Evolutionary conservation across 768 basidiomycete genomes (phyloP), one percentile per base, ranked within the genome.

Genomic region (Amanita phalloides): DNA sequence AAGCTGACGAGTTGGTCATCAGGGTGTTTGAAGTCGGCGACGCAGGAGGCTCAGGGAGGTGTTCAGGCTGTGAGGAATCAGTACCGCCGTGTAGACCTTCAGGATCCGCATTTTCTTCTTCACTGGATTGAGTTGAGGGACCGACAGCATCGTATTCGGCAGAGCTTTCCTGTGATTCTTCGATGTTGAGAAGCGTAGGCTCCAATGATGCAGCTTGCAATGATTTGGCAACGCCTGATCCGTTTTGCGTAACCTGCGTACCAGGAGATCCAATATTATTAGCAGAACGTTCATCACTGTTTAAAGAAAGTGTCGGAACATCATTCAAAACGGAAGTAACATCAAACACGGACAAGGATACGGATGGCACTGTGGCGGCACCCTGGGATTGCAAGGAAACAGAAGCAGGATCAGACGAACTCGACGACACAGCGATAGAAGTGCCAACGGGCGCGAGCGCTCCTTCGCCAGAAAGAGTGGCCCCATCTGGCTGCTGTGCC

Each of bases 11-110:
- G 14, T 64, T 66, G 4, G 71, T 71, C 20, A 65, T 57, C 28
- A 77, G 60, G 0, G 75, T 77, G 54, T 77, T 77, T 9, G 78
- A 77, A 17, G 72, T 61, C 7, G 76, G 78, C 4, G 81, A 83
- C 17, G 73, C 71, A 28, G 80, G 79, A 26, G 79, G 79, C 58
- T 84, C 82, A 6, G 77, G 74, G 5, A 78, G 63, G 58, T 81
- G 75, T 45, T 79, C 77, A 51, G 64, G 61, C 49, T 66, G 66
- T 10, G 58, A 53, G 13, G 57, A 42, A 32, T 62, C 63, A 14
- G 53, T 37, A 17, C 30, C 21, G 39, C 25, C 41, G 26, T 60
- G 58, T 3, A 56, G 45, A 7, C 54, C 56, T 8, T 48, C 53
- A 17, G 41, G 41, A 4, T 41, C 53, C 32, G 41, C 30, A 38